A percentile compares a stretch with the other conserved stretches of the same genome.
Conservation (phyloP, 805 yeast genomes). For the Wickerhamiella bombiphila region DNA sequence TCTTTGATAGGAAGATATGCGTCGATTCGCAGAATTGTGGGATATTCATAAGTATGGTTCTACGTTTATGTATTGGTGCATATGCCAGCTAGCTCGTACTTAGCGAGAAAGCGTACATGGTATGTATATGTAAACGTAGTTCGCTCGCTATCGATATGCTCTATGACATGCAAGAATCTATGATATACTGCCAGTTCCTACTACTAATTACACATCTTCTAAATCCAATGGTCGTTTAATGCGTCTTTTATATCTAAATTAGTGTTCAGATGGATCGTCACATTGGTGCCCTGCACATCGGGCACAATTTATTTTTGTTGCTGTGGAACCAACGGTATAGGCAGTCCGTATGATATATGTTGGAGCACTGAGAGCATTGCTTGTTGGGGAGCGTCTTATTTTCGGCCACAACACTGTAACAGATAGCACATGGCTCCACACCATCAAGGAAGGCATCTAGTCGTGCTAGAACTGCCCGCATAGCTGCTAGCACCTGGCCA, state of each 20-base stretch:
- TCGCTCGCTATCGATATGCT: too few species aligned
- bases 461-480: conserved; percentile 45
- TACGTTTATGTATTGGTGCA: too few species aligned
- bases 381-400: conserved; percentile 85
- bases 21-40: too few species aligned
- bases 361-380: conserved; percentile 76
- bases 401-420: conserved; percentile 82
- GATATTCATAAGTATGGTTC: too few species aligned
- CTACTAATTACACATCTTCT: too few species aligned
- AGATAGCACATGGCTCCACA: conserved; percentile 92
- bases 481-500: conserved; percentile 42
- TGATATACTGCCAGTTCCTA: too few species aligned
- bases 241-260: background rate
- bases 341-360: conserved; percentile 92
- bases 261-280: conserved; percentile 1
- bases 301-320: conserved; percentile 84
- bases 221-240: background rate
- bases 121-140: too few species aligned
- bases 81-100: too few species aligned
- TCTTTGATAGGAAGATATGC: too few species aligned
- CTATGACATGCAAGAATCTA: too few species aligned
- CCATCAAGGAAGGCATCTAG: conserved; percentile 79
- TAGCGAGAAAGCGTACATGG: too few species aligned
- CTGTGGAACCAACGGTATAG: conserved; percentile 95
- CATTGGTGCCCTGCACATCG: conserved; percentile 58